Conservation (phyloP, 1,139 yeast genomes). For the Diutina rugosa region DNA sequence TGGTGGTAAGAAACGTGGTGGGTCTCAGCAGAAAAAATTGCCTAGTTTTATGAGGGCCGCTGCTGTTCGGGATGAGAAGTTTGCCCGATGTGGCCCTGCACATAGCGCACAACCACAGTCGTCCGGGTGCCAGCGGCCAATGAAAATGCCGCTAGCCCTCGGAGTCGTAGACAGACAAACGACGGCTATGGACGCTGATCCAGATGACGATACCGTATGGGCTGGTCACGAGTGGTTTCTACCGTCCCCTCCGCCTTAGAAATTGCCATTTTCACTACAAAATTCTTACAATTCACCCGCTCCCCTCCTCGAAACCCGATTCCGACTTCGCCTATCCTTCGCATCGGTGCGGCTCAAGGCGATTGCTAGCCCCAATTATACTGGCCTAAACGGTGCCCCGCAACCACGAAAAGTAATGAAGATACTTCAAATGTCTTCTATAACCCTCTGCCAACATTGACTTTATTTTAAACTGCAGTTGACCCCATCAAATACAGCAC, state of each 20-base stretch:
- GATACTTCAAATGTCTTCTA: no score
- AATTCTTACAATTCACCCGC: background rate
- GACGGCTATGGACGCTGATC: no score
- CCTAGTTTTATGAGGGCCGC: background rate
- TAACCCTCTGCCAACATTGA: background rate
- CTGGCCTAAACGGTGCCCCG: background rate
- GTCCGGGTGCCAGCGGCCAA: background rate
- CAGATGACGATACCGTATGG: no score
- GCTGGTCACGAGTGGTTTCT: background rate
- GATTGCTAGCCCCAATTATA: background rate
- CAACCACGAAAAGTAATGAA: background rate
- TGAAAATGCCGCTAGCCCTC: background rate
- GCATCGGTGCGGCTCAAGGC: background rate
- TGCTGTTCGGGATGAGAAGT: background rate
- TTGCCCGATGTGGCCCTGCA: background rate
- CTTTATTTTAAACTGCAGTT: background rate
- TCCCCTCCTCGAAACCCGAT: background rate
- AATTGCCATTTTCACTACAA: no score
- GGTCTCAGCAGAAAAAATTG: background rate
- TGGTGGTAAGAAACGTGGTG: slow-evolving; percentile 6
- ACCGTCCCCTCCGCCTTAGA: background rate
- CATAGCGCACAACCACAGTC: background rate
- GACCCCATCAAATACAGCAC: no score
- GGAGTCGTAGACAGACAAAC: background rate
- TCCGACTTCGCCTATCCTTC: background rate